A percentile compares a stretch with the other conserved stretches of the same genome.
phyloP scores from a whole-genome alignment of 169 alveolate species.

The Plasmodium cynomolgi region DNA sequence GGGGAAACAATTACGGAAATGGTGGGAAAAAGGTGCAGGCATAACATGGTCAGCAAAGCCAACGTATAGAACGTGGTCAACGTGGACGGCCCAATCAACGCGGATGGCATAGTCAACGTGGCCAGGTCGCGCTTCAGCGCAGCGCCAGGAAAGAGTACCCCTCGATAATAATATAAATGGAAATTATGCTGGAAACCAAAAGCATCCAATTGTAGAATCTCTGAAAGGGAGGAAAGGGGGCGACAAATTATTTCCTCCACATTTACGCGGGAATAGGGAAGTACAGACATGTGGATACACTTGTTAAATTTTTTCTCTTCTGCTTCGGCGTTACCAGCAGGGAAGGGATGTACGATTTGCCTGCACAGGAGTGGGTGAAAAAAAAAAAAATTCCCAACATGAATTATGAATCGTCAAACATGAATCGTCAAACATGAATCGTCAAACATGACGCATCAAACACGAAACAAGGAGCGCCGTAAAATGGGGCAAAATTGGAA shows the following conservation, averaged over 20 bases:
- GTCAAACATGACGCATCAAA: no score
- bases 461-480: background rate
- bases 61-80: no score
- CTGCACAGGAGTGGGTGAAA: background rate
- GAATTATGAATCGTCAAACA: background rate
- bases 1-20: background rate
- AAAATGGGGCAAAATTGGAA: background rate
- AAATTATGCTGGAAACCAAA: slow-evolving; percentile 47
- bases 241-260: background rate
- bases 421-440: no score
- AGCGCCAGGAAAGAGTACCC: slow-evolving; percentile 20
- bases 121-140: background rate
- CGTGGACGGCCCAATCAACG: no score
- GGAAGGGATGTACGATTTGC: slow-evolving; percentile 50
- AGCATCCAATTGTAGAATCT: slow-evolving; percentile 73
- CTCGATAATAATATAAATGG: slow-evolving; percentile 29
- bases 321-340: slow-evolving; percentile 14
- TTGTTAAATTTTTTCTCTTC: background rate
- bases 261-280: background rate
- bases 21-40: background rate
- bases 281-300: background rate
- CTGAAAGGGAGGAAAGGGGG: background rate
- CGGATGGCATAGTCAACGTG: background rate
- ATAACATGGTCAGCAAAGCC: background rate
- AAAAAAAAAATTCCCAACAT: background rate